Conservation (phyloP, 768 basidiomycete genomes). For the Astraeus odoratus region DNA sequence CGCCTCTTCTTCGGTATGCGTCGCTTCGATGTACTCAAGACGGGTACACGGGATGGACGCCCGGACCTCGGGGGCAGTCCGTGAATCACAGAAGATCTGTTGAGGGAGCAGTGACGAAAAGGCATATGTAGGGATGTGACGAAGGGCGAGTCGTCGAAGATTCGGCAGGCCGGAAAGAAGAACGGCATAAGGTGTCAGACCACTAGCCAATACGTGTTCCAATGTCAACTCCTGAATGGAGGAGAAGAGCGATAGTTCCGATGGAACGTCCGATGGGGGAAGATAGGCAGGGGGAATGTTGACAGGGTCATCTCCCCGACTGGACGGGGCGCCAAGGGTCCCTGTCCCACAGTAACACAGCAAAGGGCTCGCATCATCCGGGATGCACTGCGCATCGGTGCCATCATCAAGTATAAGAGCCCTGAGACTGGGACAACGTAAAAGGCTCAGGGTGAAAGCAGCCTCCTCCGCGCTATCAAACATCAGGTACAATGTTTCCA, state of each 20-base stretch:
- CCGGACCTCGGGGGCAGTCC: conserved; percentile 6
- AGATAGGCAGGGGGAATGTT: not conserved
- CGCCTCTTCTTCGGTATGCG: conserved; percentile 13
- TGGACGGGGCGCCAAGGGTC: conserved; percentile 10
- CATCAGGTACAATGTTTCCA: conserved; percentile 36
- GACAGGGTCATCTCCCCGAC: conserved; percentile 8
- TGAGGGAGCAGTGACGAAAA: conserved; percentile 14
- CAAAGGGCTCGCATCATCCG: conserved; percentile 35
- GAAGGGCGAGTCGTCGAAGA: conserved; percentile 16
- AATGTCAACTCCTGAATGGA: conserved; percentile 31
- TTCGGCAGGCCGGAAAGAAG: conserved; percentile 13
- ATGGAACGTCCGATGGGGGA: conserved; percentile 11
- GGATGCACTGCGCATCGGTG: conserved; percentile 31
- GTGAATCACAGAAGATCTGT: conserved; percentile 8
- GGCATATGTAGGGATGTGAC: conserved; percentile 11
- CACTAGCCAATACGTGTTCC: conserved; percentile 29
- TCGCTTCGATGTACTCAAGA: conserved; percentile 6
- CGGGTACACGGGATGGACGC: conserved; percentile 10
- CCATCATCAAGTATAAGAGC: conserved; percentile 40
- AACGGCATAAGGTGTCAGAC: conserved; percentile 12
- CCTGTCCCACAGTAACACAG: conserved; percentile 23
- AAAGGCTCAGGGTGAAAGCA: conserved; percentile 31
- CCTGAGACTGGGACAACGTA: conserved; percentile 35
- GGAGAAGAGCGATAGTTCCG: conserved; percentile 27
- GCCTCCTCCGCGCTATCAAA: conserved; percentile 37